phyloP scores from a whole-genome alignment of 345 rosid genomes.

The Murraya koenigii region DNA sequence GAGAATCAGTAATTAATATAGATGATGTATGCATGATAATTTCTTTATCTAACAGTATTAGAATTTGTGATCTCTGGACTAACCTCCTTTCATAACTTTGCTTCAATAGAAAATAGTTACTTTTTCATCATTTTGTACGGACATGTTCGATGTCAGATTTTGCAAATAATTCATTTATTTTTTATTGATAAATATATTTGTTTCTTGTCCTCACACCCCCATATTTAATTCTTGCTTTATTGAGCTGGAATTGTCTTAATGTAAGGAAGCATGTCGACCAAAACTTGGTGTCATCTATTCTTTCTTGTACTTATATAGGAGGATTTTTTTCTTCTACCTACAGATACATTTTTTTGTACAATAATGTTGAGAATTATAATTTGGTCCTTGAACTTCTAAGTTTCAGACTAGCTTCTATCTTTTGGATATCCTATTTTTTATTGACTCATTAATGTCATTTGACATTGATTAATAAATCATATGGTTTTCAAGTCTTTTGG shows the following conservation, averaged over 20 bases:
- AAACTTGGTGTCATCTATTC: not conserved
- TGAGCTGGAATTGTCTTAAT: not conserved
- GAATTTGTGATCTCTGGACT: not conserved
- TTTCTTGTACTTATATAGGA: not conserved
- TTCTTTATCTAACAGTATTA: not conserved
- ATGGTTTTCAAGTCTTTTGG: not conserved
- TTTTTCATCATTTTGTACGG: not conserved
- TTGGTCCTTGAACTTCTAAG: not conserved
- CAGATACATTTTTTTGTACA: not conserved
- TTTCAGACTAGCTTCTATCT: not conserved
- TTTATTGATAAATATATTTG: not conserved
- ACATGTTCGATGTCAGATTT: not conserved
- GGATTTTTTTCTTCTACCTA: not conserved
- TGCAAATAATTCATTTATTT: not conserved
- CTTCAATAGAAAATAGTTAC: not conserved
- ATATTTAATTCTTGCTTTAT: not conserved
- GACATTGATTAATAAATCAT: not conserved
- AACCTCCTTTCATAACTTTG: not conserved
- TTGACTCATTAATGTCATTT: not conserved
- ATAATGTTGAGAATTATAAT: not conserved
- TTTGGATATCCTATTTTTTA: not conserved
- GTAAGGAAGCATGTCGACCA: not conserved
- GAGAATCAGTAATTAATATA: not conserved
- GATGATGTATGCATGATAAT: not conserved
- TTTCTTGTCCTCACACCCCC: not conserved